Evolutionary conservation across 768 basidiomycete species (phyloP), one percentile per base, ranked within the genome.

Genomic region (Crassisporium funariophilum): DNA sequence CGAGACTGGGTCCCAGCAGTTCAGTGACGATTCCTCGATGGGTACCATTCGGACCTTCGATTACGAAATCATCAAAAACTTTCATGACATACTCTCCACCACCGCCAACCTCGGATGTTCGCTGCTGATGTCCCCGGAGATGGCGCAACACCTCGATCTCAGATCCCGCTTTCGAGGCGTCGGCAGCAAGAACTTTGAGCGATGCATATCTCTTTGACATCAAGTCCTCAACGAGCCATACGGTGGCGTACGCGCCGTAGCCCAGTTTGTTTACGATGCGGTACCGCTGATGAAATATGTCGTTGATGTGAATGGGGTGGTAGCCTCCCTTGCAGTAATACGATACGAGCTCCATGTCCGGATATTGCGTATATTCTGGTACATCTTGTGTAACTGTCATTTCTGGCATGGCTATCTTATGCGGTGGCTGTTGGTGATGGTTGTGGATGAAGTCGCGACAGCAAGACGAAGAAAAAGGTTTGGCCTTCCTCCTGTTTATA

Each of bases 211-310:
- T n/a, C n/a, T n/a, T n/a, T n/a, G n/a, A n/a, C n/a, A n/a, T n/a
- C n/a, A n/a, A n/a, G n/a, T 73, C 67, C 35, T 60, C 57, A 13
- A 62, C 70, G 19, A 75, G 66, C 76, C 74, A 77, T 4, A 76
- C 75, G 0, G 69, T 77, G 6, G 75, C 73, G 51, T 72, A 77
- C 37, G 62, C 56, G 2, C 79, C 78, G 70, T 71, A 79, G 2
- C 81, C 83, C 20, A 85, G 61, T 60, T 85, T 79, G 39, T 77
- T 62, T 16, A 83, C 70, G 40, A 83, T 69, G 21, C 70, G 47
- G 57, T 83, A 83, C 35, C 77, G 60, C 4, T 70, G 68, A 12
- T 70, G 55, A 46, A 67, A 68, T 48, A 77, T 65, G 8, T 68
- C 67, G 17, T 73, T 77, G 29, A 71, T 65, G 44, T 64, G 61